These are phyloP conservation scores for Apophysomyces sp. DNA, from an alignment of 371 early-diverging fungal genomes.

Conservation along the genomic window DNA sequence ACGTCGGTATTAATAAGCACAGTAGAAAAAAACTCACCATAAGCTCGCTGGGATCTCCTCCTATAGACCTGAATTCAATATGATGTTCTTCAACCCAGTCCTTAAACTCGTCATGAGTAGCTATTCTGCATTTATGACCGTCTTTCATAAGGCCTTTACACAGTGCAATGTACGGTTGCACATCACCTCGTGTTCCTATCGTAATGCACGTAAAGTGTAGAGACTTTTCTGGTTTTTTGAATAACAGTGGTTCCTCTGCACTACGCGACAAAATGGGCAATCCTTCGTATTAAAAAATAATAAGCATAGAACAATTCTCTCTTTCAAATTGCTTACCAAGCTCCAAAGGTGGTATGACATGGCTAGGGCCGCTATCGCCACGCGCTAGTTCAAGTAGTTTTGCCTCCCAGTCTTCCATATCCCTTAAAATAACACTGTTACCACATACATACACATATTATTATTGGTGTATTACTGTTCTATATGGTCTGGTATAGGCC, in stretches of 20 bases:
- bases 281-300: background rate
- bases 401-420: conserved; percentile 34
- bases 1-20: background rate
- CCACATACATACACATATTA: background rate
- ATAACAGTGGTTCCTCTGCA: background rate
- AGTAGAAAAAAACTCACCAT: conserved; percentile 36
- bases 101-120: conserved; percentile 75
- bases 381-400: conserved; percentile 26
- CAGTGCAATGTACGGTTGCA: conserved; percentile 82
- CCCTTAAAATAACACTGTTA: background rate
- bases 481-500: background rate
- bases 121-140: conserved; percentile 74
- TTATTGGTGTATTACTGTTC: conserved; percentile 6
- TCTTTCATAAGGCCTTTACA: conserved; percentile 70
- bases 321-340: background rate
- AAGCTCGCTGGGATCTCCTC: conserved; percentile 70
- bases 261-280: conserved; percentile 23
- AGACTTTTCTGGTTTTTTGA: conserved; percentile 30
- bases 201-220: conserved; percentile 78
- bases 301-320: background rate
- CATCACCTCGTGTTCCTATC: conserved; percentile 84
- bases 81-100: conserved; percentile 71
- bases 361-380: background rate
- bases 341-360: conserved; percentile 1
- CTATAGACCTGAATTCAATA: conserved; percentile 72